Percentiles rank a stretch among this genome's conserved stretches.
Evolutionary conservation across 495 filamentous ascomycete species (phyloP).

Genomic region (Polyplosphaeria fusca): DNA sequence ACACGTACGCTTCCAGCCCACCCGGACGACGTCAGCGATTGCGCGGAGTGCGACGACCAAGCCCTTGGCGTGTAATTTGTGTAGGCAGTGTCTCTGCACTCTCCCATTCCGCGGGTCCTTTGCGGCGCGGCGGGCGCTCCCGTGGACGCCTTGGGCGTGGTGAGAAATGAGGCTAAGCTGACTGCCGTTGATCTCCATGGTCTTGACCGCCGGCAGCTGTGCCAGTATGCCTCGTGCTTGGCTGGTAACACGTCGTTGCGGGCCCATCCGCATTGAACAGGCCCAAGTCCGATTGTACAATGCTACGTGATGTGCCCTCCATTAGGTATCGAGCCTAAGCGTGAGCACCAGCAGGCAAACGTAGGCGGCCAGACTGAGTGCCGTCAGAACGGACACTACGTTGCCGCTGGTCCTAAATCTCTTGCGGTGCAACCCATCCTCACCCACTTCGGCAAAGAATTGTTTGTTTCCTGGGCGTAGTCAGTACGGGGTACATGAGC

Average conservation of each 20-base stretch:
- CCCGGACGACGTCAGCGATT: constrained; percentile 3
- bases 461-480: constrained; percentile 63
- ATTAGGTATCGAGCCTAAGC: constrained; percentile 42
- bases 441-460: constrained; percentile 77
- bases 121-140: constrained; percentile 1
- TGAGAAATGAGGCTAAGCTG: constrained; percentile 5
- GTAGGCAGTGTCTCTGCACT: neutral
- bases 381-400: constrained; percentile 70
- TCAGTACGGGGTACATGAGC: neutral
- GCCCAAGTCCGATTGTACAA: no score
- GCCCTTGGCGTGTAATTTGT: constrained; percentile 26
- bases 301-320: no score
- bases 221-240: neutral
- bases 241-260: neutral
- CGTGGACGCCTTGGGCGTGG: neutral
- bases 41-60: constrained; percentile 19
- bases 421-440: constrained; percentile 63
- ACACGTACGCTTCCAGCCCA: neutral
- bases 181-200: neutral
- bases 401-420: constrained; percentile 88
- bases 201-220: neutral
- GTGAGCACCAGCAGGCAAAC: constrained; percentile 73
- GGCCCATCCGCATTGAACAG: neutral
- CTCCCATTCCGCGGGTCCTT: neutral
- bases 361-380: constrained; percentile 80